Evolutionary conservation across 2,329 filamentous ascomycete species (phyloP), one percentile per base, ranked within the genome.

Genomic region (Fusarium chlamydosporum): DNA sequence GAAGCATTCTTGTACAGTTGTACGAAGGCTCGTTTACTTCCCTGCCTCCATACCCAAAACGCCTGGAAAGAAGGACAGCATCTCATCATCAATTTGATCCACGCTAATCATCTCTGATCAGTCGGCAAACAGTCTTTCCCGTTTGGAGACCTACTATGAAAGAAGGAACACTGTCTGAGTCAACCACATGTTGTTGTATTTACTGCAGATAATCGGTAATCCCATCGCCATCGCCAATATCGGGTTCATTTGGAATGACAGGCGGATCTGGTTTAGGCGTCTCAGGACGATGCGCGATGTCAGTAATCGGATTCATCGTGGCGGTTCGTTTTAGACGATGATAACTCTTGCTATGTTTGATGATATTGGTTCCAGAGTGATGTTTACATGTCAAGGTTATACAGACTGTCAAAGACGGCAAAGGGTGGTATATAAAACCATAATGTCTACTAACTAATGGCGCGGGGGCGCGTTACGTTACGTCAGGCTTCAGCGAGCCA

Each of bases 211-310:
- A 78, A 56, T 78, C 75, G 20, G 72, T 75, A 18, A 72, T 76
- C 48, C 74, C 76, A 46, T 77, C 76, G 26, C 76, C 76, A 52
- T 76, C 76, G 37, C 74, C 73, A 33, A 71, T 71, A 51, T 74
- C 74, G 6, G 76, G 76, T 61, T 76, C 76, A 31, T 67, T 70
- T n/a, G 76, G 76, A 35, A 74, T 61, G 35, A 51, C 47, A 40
- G 76, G 76, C 35, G 73, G 70, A 12, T 74, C 71, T 37, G 73
- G 73, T 54, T 76, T 75, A 48, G 76, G 76, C 29, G 76, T 78
- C 62, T 77, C 76, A 29, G 76, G 76, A 37, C 75, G 76, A 67
- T 73, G 72, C 37, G 63, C 45, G 29, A 71, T 41, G 31, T 26
- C 33, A 35, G 52, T 23, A 35, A 66, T 50, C 29, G 48, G 38